A percentile compares a stretch with the other conserved stretches of the same genome.
Conservation (phyloP, 306 rosid species). For the Vigna hirtella region DNA sequence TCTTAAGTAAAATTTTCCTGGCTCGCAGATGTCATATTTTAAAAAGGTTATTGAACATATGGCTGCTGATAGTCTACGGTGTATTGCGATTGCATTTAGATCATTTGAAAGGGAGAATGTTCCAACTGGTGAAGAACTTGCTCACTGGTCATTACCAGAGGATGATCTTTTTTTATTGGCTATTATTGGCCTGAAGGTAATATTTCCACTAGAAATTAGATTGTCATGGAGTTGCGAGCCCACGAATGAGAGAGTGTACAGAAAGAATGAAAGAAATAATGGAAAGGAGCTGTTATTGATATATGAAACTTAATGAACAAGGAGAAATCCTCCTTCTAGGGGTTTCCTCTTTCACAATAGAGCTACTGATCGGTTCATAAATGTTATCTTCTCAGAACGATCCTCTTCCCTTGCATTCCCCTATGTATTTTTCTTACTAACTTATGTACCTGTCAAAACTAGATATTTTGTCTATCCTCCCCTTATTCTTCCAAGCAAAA, state of each 20-base stretch:
- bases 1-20: conserved; percentile 31
- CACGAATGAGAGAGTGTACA: neutral
- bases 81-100: conserved; percentile 87
- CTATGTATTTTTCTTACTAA: neutral
- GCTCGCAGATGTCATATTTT: conserved; percentile 60
- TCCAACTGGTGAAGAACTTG: conserved; percentile 71
- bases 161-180: conserved; percentile 83
- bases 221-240: conserved; percentile 3
- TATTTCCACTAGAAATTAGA: conserved; percentile 6
- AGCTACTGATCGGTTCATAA: conserved; percentile 5
- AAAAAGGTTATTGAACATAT: conserved; percentile 73
- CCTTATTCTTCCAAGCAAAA: conserved; percentile 6
- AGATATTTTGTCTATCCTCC: conserved; percentile 12
- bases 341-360: neutral
- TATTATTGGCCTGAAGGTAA: conserved; percentile 88
- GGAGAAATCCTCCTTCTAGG: neutral
- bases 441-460: conserved; percentile 10
- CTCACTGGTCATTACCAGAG: conserved; percentile 83
- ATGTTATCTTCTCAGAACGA: neutral
- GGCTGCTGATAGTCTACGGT: conserved; percentile 80
- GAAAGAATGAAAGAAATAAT: neutral
- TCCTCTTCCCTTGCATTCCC: neutral
- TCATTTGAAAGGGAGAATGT: conserved; percentile 56
- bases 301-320: neutral
- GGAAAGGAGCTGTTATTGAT: neutral